Evolutionary conservation across 805 yeast species (phyloP), one percentile per base, ranked within the genome.

Genomic region (Suhomyces xylopsoci): DNA sequence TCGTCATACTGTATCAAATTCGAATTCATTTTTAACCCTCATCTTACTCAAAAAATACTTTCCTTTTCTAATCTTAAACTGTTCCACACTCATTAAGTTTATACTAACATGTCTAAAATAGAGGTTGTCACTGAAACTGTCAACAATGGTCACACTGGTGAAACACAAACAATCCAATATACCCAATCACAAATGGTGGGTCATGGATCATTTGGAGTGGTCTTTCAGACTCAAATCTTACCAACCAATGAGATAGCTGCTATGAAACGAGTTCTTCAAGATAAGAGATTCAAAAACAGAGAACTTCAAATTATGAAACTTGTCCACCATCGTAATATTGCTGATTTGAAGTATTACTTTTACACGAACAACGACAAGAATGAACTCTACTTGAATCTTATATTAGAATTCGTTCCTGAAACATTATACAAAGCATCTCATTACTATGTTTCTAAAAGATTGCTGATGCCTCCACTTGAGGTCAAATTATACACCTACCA

Each of bases 161-260:
- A 83, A 56, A 62, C 75, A 28, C 75, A 77, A 48, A 80, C 81
- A 49, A 81, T 93, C 51, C 82, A 85, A 47, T 90, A 89, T 72
- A 87, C 92, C 15, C 90, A 87, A 62, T 82, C 89, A 41, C 87
- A 89, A 59, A 91, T 92, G 80, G 94, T 93, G 42, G 99, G 99
- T n/a, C 96, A 90, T 70, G 99, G 99, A 9, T 92, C 98, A n/a
- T 94, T 94, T 74, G 99, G 99, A 2, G 92, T 91, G 32, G 99
- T 94, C n/a, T 91, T 90, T 67, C 94, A 90, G 60, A 90, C 97
- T 6, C 84, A 82, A 54, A 76, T 94, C 40, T 65, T 81, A 55
- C 91, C 93, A 15, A 79, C 87, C 20, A 84, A 87, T 55, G 88
- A 85, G 61, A 81, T 84, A 42, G 96, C 93, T 17, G 99, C 99